phyloP scores from a whole-genome alignment of 2,329 filamentous ascomycete genomes.

The Bisporella sp. region DNA sequence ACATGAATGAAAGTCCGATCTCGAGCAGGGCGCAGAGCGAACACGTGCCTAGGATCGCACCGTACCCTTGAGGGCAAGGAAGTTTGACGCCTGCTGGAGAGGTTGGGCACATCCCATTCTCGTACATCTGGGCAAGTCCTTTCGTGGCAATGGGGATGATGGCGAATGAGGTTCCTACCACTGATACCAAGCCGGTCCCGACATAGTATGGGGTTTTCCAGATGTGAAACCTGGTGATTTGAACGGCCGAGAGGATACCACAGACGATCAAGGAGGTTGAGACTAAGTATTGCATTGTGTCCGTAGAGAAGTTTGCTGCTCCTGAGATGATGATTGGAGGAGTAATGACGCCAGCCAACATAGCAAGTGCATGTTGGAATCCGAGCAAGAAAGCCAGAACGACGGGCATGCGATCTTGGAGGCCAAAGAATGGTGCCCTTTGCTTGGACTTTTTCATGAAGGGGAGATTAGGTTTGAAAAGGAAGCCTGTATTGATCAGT shows the following conservation, averaged over 20 bases:
- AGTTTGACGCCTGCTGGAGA: conserved; percentile 54
- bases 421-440: conserved; percentile 76
- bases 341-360: conserved; percentile 61
- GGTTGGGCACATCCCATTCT: conserved; percentile 14
- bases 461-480: conserved; percentile 71
- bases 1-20: conserved; percentile 67
- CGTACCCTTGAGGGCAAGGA: conserved; percentile 71
- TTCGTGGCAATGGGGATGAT: conserved; percentile 69
- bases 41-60: conserved; percentile 65
- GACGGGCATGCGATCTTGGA: conserved; percentile 72
- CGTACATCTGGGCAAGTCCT: conserved; percentile 71
- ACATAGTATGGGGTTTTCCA: conserved; percentile 64
- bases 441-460: conserved; percentile 61
- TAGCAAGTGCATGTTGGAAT: conserved; percentile 69
- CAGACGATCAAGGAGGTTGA: conserved; percentile 61
- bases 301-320: conserved; percentile 46
- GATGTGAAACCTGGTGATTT: conserved; percentile 73
- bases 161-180: conserved; percentile 72
- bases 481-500: conserved; percentile 41
- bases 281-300: conserved; percentile 62
- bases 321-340: conserved; percentile 67
- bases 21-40: conserved; percentile 62
- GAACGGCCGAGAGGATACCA: conserved; percentile 65
- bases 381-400: conserved; percentile 67
- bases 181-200: conserved; percentile 73